phyloP scores from a whole-genome alignment of 116 monocot genomes.

The Iris pallida region DNA sequence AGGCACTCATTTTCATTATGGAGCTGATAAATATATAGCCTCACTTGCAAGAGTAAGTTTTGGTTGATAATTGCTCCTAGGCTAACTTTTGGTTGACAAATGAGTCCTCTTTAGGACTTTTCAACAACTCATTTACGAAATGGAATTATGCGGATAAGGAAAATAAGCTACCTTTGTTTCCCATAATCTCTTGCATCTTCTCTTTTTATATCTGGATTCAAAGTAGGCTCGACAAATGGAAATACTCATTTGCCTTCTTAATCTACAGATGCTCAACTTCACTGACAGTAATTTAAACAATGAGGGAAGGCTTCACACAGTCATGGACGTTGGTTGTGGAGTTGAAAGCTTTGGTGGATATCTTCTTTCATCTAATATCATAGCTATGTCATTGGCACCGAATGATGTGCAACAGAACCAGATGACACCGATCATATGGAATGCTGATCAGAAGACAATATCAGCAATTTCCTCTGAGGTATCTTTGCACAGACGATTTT shows the following conservation, averaged over 20 bases:
- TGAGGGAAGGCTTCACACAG: conserved; percentile 38
- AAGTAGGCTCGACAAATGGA: no score
- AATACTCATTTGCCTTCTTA: not conserved
- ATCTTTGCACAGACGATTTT: no score
- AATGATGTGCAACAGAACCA: conserved; percentile 57
- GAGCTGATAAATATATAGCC: conserved; percentile 49
- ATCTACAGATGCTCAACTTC: conserved; percentile 43
- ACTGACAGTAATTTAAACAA: conserved; percentile 33
- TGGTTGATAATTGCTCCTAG: not conserved
- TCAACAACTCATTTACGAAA: no score
- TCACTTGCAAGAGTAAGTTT: conserved; percentile 38
- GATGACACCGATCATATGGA: conserved; percentile 88
- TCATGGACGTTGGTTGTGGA: conserved; percentile 48
- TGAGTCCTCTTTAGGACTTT: no score
- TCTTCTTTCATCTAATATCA: conserved; percentile 37
- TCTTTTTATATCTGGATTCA: no score
- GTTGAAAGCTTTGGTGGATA: conserved; percentile 52
- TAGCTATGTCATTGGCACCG: conserved; percentile 49
- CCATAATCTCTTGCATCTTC: no score
- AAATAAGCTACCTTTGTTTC: no score
- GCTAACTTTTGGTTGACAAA: no score
- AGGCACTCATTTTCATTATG: conserved; percentile 51
- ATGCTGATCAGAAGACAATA: conserved; percentile 91
- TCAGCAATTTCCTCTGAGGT: conserved; percentile 88
- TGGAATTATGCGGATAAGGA: no score